phyloP scores from a whole-genome alignment of 768 basidiomycete genomes.

The Asterophora parasitica region DNA sequence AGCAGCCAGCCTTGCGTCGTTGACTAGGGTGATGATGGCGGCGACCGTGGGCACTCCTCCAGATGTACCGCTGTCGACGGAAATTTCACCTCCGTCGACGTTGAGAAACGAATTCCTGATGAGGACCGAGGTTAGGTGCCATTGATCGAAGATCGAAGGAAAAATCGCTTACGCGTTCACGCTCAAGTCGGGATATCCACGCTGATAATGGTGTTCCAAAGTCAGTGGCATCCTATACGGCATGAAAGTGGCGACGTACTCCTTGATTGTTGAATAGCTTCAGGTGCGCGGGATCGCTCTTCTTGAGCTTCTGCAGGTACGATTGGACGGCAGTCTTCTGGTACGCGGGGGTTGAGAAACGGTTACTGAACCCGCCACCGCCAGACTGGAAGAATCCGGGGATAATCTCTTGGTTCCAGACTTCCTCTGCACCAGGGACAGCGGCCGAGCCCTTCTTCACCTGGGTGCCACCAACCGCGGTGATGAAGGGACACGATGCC shows the following conservation, averaged over 20 bases:
- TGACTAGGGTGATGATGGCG: slow-evolving; percentile 33
- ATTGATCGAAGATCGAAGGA: slow-evolving; percentile 8
- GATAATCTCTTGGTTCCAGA: slow-evolving; percentile 24
- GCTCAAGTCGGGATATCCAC: no score
- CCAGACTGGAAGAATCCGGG: slow-evolving; percentile 31
- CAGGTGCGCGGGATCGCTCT: slow-evolving; percentile 20
- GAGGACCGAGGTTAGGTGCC: no score
- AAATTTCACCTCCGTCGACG: no score
- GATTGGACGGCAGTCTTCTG: slow-evolving; percentile 28
- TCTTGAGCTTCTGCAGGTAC: slow-evolving; percentile 30
- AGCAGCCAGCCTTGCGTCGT: slow-evolving; percentile 31
- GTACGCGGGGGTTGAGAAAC: slow-evolving; percentile 37
- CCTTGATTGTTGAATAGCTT: slow-evolving; percentile 1
- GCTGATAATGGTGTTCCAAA: no score
- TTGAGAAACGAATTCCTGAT: no score
- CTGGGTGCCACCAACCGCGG: slow-evolving; percentile 43
- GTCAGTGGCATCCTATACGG: no score
- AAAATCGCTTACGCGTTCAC: no score
- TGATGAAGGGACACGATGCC: slow-evolving; percentile 38
- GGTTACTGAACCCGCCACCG: slow-evolving; percentile 32
- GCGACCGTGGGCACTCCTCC: slow-evolving; percentile 30
- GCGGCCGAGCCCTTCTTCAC: slow-evolving; percentile 30
- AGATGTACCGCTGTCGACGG: slow-evolving; percentile 26
- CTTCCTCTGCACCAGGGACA: slow-evolving; percentile 23
- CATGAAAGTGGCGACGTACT: no score